Base-by-base conservation (phyloP, 2,329 filamentous ascomycete species). In the Davidsoniella australis region DNA sequence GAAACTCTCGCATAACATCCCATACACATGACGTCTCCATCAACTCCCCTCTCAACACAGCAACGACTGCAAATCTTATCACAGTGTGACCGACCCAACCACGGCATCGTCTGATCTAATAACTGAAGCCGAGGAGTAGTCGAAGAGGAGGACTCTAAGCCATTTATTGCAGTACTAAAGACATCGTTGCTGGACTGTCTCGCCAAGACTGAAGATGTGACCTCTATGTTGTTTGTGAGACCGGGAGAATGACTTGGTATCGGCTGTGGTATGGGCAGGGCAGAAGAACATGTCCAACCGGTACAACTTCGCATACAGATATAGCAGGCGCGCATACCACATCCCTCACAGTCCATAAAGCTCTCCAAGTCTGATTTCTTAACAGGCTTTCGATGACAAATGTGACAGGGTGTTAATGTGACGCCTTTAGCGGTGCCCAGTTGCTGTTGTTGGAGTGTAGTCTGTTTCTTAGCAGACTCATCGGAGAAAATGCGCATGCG, bases 251-350 rank as follows among this genome's bases (percentile, higher is more conserved):
- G 40, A 56, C 44, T 9, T 16, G 4, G 20, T n/a, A 24, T 6
- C 16, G 20, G n/a, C 20, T 23, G 20, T 23, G 18, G 29, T 33
- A 5, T 33, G 8, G 17, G 18, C 9, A 7, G 9, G 37, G 4
- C 18, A 20, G 43, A 33, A 24, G 10, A 18, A 14, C 29, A 39
- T 14, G 17, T 20, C 67, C 69, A 72, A 2, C 73, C 73, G 10
- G 71, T 64, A 56, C 80, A 85, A 55, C 75, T 66, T 23, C 80
- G 66, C 41, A 82, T 72, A 59, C 80, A 85, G n/a, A 85, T 68
- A 57, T 73, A 83, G 59, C 80, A 85, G 0, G 79, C 75, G 40
- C 78, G 68, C 54, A 72, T 65, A 8, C 69, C 66, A 58, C 80
- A 85, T 12, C 73, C 70, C 55, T 73, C 65, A 59, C 80, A 85